Evolutionary conservation across 495 filamentous ascomycete species (phyloP).

Genomic region (Evernia prunastri): DNA sequence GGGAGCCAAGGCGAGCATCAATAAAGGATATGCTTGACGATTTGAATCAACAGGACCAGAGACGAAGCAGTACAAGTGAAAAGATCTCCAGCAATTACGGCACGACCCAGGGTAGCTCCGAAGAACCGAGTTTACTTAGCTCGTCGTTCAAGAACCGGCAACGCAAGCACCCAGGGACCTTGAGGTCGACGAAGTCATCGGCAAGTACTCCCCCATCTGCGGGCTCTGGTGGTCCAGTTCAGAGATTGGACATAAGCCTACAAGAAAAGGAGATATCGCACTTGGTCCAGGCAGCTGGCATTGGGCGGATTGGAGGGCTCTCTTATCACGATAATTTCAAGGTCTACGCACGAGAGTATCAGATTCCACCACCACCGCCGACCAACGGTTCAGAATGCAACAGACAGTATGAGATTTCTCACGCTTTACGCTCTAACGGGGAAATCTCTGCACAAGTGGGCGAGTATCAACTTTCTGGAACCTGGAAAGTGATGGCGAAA

Average conservation of each 20-base stretch:
- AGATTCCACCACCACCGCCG: slow-evolving; percentile 1
- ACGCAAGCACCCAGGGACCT: slow-evolving; percentile 29
- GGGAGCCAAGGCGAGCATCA: slow-evolving; percentile 11
- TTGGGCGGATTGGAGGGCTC: slow-evolving; percentile 18
- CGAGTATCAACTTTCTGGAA: slow-evolving; percentile 61
- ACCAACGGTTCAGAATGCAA: background rate
- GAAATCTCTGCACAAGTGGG: slow-evolving; percentile 52
- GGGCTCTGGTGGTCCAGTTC: slow-evolving; percentile 30
- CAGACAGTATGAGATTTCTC: slow-evolving; percentile 7
- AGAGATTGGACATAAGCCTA: slow-evolving; percentile 48
- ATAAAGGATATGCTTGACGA: slow-evolving; percentile 17
- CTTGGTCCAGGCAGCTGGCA: slow-evolving; percentile 18
- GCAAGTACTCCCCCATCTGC: slow-evolving; percentile 32
- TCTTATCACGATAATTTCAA: slow-evolving; percentile 22
- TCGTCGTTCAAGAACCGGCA: slow-evolving; percentile 32
- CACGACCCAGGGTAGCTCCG: slow-evolving; percentile 39
- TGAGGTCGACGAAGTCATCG: slow-evolving; percentile 33
- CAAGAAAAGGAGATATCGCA: slow-evolving; percentile 12
- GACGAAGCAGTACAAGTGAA: slow-evolving; percentile 30
- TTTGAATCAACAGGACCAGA: slow-evolving; percentile 18
- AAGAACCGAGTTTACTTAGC: slow-evolving; percentile 37
- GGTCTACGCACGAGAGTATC: slow-evolving; percentile 20
- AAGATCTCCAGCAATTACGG: slow-evolving; percentile 32
- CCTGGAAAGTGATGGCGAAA: slow-evolving; percentile 64
- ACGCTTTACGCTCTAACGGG: slow-evolving; percentile 55